Base-by-base conservation (phyloP, 169 alveolate genomes). In the Plasmodium knowlesi region DNA sequence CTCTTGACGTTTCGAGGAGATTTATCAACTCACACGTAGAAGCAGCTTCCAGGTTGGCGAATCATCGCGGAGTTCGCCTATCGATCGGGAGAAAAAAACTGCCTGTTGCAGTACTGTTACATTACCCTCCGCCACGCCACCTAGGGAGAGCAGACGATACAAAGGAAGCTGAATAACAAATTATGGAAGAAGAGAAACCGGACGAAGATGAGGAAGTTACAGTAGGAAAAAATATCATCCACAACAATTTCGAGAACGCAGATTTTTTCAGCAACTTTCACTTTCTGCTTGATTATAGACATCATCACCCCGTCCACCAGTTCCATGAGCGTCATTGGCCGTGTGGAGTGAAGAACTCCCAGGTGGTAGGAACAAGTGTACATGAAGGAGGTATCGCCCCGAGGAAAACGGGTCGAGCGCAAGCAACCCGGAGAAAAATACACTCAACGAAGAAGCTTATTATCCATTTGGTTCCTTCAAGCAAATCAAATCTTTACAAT, bases 391-490 rank as follows among this genome's bases (percentile, higher is more conserved):
- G 3, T 3, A 32, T 3, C 39, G 39, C 39, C 30, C 46, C 50
- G 1, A 67, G 54, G 0, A n/a, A 73, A 34, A 1, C 25, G 1
- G 22, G 28, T 37, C 76, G n/a, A 46, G 72, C 22, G 5, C 22
- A 81, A 6, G 46, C 32, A 25, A 19, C 12, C 25, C 37, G 74
- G 25, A 22, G 34, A 4, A 90, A 43, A 10, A 1, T 19, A 6
- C 30, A 30, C 8, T 28, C 10, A 3, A 37, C 32, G n/a, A 90
- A 90, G 82, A 90, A 90, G 50, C 73, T 37, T 28, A 80, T 90
- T 28, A 70, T 90, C 9, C 94, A 90, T 81, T 90, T 90, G 74
- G 70, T 90, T 12, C 94, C 94, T 14, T 90, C 94, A 1, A 46
- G 53, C 39, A 90, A 90, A 41, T 90, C 94, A 1, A 16, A 67